Conservation (phyloP, 345 rosid genomes). For the Aquilaria sinensis region DNA sequence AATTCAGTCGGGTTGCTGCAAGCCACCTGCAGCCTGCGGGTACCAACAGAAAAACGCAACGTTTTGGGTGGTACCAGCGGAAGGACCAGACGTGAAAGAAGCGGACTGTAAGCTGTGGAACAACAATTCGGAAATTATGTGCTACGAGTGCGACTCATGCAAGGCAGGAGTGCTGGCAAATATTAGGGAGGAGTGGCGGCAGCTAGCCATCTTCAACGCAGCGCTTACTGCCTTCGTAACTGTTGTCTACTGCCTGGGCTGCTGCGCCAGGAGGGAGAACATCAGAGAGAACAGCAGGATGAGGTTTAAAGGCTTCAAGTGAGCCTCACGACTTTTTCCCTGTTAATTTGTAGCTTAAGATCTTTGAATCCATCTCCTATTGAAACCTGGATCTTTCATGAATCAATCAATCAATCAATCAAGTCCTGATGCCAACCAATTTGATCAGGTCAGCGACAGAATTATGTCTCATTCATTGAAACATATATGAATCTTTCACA, state of each 20-base stretch:
- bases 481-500: no score
- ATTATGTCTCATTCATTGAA: no score
- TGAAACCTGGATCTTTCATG: no score
- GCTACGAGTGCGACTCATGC: slow-evolving; percentile 41
- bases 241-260: background rate
- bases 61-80: slow-evolving; percentile 16
- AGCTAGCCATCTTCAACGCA: slow-evolving; percentile 15
- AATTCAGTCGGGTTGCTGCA: slow-evolving; percentile 44
- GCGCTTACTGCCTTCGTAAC: background rate
- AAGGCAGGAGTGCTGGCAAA: slow-evolving; percentile 30
- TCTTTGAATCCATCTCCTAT: no score
- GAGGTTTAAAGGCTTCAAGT: no score
- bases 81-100: slow-evolving; percentile 1
- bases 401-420: no score
- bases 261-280: background rate
- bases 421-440: no score
- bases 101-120: slow-evolving; percentile 31
- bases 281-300: background rate
- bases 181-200: slow-evolving; percentile 22
- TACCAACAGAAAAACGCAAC: slow-evolving; percentile 21
- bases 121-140: slow-evolving; percentile 23
- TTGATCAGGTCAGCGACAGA: no score
- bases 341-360: no score
- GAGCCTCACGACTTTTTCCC: no score
- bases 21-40: slow-evolving; percentile 32